phyloP scores from a whole-genome alignment of 2,329 filamentous ascomycete genomes.

The Nemania abortiva region DNA sequence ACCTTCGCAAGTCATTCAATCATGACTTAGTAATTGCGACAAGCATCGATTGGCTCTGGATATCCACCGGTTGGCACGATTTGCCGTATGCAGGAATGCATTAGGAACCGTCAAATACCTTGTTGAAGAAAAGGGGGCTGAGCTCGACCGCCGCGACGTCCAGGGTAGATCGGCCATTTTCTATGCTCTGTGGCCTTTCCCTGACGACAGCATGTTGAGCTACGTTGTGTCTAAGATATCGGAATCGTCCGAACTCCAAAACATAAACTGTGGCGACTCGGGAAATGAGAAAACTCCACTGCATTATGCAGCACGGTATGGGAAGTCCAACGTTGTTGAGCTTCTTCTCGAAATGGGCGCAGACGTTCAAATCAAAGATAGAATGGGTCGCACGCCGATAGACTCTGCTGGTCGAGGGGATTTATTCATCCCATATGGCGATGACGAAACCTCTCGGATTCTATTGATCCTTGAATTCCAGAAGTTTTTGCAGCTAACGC shows the following conservation, averaged over 20 bases:
- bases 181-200: conserved; percentile 1
- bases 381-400: not conserved
- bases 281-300: not conserved
- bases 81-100: conserved; percentile 4
- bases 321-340: not conserved
- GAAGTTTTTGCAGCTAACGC: not conserved
- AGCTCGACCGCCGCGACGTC: not conserved
- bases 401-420: not conserved
- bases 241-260: not conserved
- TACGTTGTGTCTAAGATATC: not conserved
- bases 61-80: not conserved
- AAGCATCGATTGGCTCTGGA: not conserved
- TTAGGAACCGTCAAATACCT: not conserved
- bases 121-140: not conserved
- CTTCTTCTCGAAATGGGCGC: not conserved
- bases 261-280: not conserved
- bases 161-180: not conserved
- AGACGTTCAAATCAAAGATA: not conserved
- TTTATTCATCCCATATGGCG: not conserved
- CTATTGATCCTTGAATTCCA: not conserved
- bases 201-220: not conserved
- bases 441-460: not conserved
- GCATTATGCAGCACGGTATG: not conserved
- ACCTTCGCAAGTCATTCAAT: not conserved
- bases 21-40: not conserved